Evolutionary conservation across 129 eudicot genomes (phyloP), one percentile per base, ranked within the genome.

Genomic region (Smallanthus sonchifolius): DNA sequence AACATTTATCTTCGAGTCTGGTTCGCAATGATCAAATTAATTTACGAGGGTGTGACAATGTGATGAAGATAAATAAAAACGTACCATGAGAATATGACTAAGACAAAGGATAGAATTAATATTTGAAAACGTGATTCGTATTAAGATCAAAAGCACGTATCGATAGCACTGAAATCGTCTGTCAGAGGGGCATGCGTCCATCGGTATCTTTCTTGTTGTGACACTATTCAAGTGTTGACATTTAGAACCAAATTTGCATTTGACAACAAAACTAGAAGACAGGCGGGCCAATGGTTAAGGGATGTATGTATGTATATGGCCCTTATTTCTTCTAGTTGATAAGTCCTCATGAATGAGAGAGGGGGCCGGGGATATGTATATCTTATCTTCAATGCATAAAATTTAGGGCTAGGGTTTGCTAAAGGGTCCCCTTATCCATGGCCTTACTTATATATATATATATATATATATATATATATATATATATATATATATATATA

Each of bases 241-340:
- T 65, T 67, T 79, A 47, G 74, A 79, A 56, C 61, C 62, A 36
- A 69, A 7, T 60, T 44, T 63, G 38, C 70, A 62, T 62, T 62
- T 77, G 49, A 73, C 60, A 72, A 79, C 78, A 79, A 72, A 79
- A 65, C 32, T 20, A 65, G 15, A 72, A 42, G 67, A 75, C 74
- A 64, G 65, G 35, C 64, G 19, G 48, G 45, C 77, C 66, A 51
- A 15, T 24, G 4, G 36, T 43, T 15, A 47, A 67, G 8, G 19
- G 45, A 54, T 35, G 54, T 10, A 59, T 28, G 28, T 59, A 54
- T 35, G 54, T 10, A 59, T 28, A 59, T 59, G 66, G 19, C 64
- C 79, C 79, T 75, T 36, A 68, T 77, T 55, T 73, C 48, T 32
- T 24, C 6, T 40, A 32, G 30, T 48, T 47, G 74, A 70, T 63